These are phyloP conservation scores for Colletotrichum sp. DNA, from an alignment of 2,329 filamentous ascomycete species.

Conservation along the genomic window DNA sequence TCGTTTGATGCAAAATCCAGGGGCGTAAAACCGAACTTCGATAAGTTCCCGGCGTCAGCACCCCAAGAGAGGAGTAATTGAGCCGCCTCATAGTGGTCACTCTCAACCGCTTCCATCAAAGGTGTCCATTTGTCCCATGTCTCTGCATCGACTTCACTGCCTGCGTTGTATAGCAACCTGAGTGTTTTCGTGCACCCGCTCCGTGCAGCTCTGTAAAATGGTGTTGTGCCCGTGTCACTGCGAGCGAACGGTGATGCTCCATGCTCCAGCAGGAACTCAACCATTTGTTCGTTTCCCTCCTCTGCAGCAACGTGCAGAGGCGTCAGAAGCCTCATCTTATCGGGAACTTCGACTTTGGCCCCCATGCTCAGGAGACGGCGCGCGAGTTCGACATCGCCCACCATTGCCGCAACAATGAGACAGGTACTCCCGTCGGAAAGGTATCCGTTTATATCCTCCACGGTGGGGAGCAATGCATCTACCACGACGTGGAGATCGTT, in stretches of 20 bases:
- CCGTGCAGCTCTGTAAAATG: neutral
- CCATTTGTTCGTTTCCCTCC: fast-evolving
- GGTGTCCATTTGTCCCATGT: conserved; percentile 25
- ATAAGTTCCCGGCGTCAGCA: neutral
- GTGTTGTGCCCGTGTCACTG: neutral
- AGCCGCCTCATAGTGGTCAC: fast-evolving
- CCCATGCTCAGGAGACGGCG: fast-evolving
- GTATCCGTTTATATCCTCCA: fast-evolving
- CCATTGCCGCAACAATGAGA: fast-evolving
- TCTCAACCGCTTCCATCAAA: neutral
- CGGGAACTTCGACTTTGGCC: no score
- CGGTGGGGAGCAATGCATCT: fast-evolving
- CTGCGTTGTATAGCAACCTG: fast-evolving
- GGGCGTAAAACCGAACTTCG: fast-evolving
- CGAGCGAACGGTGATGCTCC: neutral
- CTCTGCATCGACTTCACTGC: neutral
- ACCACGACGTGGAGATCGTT: neutral
- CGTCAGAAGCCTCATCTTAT: neutral
- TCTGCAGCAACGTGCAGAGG: neutral
- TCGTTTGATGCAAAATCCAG: neutral
- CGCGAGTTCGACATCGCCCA: fast-evolving
- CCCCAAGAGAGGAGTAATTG: neutral
- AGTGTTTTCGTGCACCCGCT: neutral
- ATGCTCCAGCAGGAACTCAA: fast-evolving
- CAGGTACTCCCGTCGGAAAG: neutral